Evolutionary conservation across 345 rosid species (phyloP).

Genomic region (Populus simonii): DNA sequence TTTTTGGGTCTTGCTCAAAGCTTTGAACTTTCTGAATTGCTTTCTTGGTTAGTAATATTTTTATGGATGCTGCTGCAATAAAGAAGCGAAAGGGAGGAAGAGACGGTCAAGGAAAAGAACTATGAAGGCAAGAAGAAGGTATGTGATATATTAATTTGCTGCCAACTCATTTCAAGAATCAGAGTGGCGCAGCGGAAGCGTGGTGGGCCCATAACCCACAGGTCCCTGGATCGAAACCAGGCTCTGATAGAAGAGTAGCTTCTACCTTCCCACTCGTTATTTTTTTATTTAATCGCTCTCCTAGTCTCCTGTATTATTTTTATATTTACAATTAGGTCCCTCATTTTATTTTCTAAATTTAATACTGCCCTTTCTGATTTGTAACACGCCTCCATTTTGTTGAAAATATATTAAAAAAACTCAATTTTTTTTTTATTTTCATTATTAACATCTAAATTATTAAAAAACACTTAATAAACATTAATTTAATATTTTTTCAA

Average conservation of each 20-base stretch:
- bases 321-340: not conserved
- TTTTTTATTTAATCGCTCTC: not conserved
- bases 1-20: not conserved
- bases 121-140: accelerated
- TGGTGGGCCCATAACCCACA: conserved; percentile 70
- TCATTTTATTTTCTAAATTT: not conserved
- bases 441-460: no score
- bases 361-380: no score
- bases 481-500: no score
- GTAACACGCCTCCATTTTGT: no score
- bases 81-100: no score
- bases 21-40: not conserved
- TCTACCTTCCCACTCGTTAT: not conserved
- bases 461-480: no score
- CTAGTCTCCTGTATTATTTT: not conserved
- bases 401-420: no score
- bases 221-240: conserved; percentile 81
- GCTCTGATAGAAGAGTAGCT: conserved; percentile 15
- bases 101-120: no score
- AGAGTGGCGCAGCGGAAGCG: conserved; percentile 43
- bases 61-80: not conserved
- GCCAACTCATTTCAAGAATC: accelerated
- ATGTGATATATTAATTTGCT: accelerated
- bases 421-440: no score
- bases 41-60: not conserved